A percentile compares a stretch with the other conserved stretches of the same genome.
These are phyloP conservation scores for Onygena corvina DNA, from an alignment of 2,329 filamentous ascomycete genomes.

Conservation along the genomic window DNA sequence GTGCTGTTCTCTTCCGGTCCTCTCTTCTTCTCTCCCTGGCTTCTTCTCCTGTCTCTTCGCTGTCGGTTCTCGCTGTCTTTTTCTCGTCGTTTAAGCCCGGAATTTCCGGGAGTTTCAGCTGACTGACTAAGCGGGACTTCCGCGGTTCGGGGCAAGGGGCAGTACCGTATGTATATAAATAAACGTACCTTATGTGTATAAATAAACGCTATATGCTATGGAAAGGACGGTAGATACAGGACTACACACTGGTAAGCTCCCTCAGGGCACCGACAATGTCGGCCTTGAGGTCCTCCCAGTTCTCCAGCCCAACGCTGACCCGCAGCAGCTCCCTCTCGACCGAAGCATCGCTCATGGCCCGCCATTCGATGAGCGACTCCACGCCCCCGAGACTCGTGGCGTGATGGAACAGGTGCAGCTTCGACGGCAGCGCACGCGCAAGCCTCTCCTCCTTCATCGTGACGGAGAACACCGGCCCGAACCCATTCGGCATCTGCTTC, in stretches of 20 bases:
- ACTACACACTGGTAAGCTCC: slow-evolving; percentile 33
- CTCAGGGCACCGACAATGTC: slow-evolving; percentile 60
- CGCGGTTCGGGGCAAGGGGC: too few species aligned
- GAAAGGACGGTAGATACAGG: background rate
- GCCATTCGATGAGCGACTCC: slow-evolving; percentile 94
- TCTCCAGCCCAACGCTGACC: slow-evolving; percentile 78
- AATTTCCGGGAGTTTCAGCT: too few species aligned
- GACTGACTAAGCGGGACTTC: too few species aligned
- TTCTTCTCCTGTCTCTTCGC: background rate
- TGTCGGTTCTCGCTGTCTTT: too few species aligned
- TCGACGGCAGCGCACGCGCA: slow-evolving; percentile 62
- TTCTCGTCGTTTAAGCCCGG: too few species aligned
- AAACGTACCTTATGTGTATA: too few species aligned
- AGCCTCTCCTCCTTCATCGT: slow-evolving; percentile 47
- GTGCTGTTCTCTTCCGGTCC: background rate
- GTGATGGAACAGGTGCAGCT: slow-evolving; percentile 76
- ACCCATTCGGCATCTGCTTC: slow-evolving; percentile 84
- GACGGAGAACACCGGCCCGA: slow-evolving; percentile 76
- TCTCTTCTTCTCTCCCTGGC: background rate
- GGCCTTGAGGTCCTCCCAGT: slow-evolving; percentile 66
- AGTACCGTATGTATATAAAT: too few species aligned
- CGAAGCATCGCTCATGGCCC: slow-evolving; percentile 66
- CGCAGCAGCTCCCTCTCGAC: slow-evolving; percentile 64
- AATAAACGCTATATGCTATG: too few species aligned
- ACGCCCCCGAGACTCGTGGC: slow-evolving; percentile 89